Evolutionary conservation across 2,329 filamentous ascomycete species (phyloP), one percentile per base, ranked within the genome.

Genomic region (Penicillium sp.): DNA sequence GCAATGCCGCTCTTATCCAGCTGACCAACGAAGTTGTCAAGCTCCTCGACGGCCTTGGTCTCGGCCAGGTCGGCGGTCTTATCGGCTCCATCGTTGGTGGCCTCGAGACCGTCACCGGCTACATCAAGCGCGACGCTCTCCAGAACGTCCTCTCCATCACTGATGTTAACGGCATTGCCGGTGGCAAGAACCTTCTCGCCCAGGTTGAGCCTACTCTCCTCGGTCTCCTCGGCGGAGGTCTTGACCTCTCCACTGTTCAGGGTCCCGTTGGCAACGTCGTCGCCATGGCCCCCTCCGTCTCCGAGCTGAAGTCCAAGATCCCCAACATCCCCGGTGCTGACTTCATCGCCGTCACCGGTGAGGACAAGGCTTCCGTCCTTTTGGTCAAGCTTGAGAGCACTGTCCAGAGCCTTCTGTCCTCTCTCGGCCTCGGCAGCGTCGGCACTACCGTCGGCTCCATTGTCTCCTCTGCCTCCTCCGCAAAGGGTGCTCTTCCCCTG

Each of bases 221-320:
- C 20, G 46, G 50, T 16, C 56, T 65, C 20, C 45, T 64, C 11
- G 20, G 52, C 13, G 55, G 51, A 13, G 55, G 51, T 14, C 53
- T 62, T 22, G 52, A 60, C 51, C 57, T 63, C 20, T 53, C 61
- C 39, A 24, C 45, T 9, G 29, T 61, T 46, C 14, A 57, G 35
- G 60, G 60, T 18, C 51, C 60, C 34, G 20, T 65, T 18, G 63
- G 63, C 26, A 58, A 57, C 44, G 56, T 65, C 26, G 46, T 66
- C 22, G 59, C 56, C 10, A 22, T 52, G 9, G 59, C 58, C 16
- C 53, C 61, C 16, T 50, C 39, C 22, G 49, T 61, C 31, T 38
- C 53, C 20, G 51, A 43, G 45, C 59, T 65, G 24, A 38, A 46
- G 31, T 49, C 55, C 42, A 53, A 60, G 51, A 44, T 56, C 6